A percentile compares a stretch with the other conserved stretches of the same genome.
These are phyloP conservation scores for Hawksworthiomyces lignivorus DNA, from an alignment of 2,329 filamentous ascomycete species.

Conservation along the genomic window DNA sequence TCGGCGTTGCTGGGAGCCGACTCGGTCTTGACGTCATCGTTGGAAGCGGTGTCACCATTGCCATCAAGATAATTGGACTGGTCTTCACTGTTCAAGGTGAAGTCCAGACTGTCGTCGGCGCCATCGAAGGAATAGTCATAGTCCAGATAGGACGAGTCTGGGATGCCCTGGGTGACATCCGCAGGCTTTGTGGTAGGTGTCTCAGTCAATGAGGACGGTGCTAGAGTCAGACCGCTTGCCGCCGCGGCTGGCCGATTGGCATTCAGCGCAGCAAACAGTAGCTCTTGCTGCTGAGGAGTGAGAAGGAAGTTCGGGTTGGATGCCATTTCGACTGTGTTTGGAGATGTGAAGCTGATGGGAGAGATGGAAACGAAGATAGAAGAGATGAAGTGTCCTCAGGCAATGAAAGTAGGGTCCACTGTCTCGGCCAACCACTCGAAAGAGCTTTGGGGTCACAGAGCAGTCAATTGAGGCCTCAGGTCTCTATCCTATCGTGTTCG, in stretches of 20 bases:
- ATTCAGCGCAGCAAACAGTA: slow-evolving; percentile 68
- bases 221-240: slow-evolving; percentile 34
- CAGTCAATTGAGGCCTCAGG: too few relatives aligned
- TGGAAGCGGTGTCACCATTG: slow-evolving; percentile 22
- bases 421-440: too few relatives aligned
- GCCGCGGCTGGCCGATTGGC: slow-evolving; percentile 49
- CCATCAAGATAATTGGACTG: slow-evolving; percentile 57
- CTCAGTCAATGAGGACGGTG: slow-evolving; percentile 41
- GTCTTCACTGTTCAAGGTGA: slow-evolving; percentile 49
- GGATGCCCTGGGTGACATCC: slow-evolving; percentile 41
- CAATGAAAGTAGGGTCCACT: too few relatives aligned
- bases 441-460: too few relatives aligned
- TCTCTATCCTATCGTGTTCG: too few relatives aligned
- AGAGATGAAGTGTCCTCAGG: too few relatives aligned
- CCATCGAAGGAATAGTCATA: slow-evolving; percentile 71
- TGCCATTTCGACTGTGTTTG: slow-evolving; percentile 36
- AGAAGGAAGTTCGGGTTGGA: slow-evolving; percentile 55
- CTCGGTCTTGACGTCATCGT: slow-evolving; percentile 20
- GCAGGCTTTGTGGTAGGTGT: slow-evolving; percentile 38
- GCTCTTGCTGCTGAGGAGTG: slow-evolving; percentile 67
- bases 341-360: not conserved
- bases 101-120: slow-evolving; percentile 64
- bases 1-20: slow-evolving; percentile 54
- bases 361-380: not conserved
- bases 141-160: slow-evolving; percentile 77